Conservation (phyloP, 2,329 filamentous ascomycete genomes). For the Myriangium duriaei region DNA sequence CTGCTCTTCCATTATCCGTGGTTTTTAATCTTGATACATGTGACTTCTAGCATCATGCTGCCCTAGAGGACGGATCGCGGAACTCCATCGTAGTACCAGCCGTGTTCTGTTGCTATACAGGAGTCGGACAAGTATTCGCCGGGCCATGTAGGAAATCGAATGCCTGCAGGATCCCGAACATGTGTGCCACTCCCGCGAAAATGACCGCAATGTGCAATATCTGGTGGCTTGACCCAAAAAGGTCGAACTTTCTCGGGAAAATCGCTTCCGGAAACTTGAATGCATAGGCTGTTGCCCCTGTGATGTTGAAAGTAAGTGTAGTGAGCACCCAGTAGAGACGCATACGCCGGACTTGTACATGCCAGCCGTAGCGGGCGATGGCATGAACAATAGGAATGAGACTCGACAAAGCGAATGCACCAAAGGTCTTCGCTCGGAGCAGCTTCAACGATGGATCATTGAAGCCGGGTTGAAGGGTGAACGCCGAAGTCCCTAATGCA, state of each 20-base stretch:
- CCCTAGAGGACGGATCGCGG: no score
- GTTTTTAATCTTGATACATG: no score
- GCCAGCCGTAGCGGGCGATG: conserved; percentile 7
- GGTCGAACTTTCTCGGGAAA: conserved; percentile 19
- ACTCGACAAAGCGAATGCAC: conserved; percentile 13
- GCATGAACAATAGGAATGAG: conserved; percentile 13
- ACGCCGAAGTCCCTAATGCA: conserved; percentile 5
- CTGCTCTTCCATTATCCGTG: no score
- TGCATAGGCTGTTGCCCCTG: conserved; percentile 1
- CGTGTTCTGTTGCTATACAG: neutral
- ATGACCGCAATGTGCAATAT: conserved; percentile 21
- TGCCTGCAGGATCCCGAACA: conserved; percentile 15
- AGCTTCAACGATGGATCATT: conserved; percentile 9
- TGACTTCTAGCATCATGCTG: no score
- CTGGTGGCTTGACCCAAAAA: conserved; percentile 20
- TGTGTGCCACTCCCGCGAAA: conserved; percentile 13
- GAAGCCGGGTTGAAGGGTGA: conserved; percentile 13
- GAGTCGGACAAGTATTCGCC: conserved; percentile 1
- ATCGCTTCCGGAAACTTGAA: conserved; percentile 10
- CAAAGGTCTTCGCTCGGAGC: conserved; percentile 8
- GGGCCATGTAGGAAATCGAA: conserved; percentile 4
- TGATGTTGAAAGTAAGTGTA: conserved; percentile 7
- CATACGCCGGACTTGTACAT: conserved; percentile 7
- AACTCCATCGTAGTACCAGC: no score
- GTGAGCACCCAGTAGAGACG: conserved; percentile 4